A percentile compares a stretch with the other conserved stretches of the same genome.
These are phyloP conservation scores for Aspergillus luchuensis DNA, from an alignment of 2,329 filamentous ascomycete genomes.

Conservation along the genomic window DNA sequence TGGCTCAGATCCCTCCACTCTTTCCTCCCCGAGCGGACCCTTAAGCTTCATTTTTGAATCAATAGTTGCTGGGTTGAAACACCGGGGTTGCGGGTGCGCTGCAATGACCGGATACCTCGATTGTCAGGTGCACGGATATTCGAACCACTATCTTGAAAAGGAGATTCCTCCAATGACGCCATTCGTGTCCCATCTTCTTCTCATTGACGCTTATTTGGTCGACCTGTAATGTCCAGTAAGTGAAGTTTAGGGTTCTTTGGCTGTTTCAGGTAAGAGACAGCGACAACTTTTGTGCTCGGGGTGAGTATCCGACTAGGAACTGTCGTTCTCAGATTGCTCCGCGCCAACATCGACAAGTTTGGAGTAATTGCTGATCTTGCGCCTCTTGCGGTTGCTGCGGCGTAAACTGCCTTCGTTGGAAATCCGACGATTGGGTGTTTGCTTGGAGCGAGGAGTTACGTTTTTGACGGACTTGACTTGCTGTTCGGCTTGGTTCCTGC, in stretches of 20 bases:
- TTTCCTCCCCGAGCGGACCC: background rate
- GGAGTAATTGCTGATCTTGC: constrained; percentile 37
- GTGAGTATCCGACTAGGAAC: background rate
- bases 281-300: too few species aligned
- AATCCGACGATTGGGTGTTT: background rate
- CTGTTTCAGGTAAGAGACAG: background rate
- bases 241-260: background rate
- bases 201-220: background rate
- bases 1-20: background rate
- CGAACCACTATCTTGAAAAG: background rate
- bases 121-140: background rate
- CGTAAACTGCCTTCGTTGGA: constrained; percentile 12
- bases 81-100: background rate
- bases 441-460: background rate
- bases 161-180: background rate
- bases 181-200: background rate
- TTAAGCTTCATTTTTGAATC: background rate
- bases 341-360: constrained; percentile 34
- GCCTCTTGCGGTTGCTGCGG: constrained; percentile 27
- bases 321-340: constrained; percentile 25
- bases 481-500: background rate
- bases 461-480: background rate
- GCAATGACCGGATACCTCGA: too few species aligned
- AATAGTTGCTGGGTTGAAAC: background rate
- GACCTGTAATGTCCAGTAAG: background rate